phyloP scores from a whole-genome alignment of 352 stramenopile species.

The Phytophthora pini region DNA sequence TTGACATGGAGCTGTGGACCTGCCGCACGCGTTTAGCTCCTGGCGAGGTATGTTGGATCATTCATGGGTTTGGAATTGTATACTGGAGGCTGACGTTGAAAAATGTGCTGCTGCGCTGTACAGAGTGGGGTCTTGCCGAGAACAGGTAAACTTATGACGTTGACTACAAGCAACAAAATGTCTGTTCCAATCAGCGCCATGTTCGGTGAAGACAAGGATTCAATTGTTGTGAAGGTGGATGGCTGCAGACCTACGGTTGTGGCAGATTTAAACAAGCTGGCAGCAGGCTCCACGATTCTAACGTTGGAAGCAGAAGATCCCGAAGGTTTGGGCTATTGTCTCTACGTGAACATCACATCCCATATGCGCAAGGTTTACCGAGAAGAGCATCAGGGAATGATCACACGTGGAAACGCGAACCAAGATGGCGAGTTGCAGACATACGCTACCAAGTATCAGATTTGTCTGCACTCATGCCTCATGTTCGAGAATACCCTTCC shows the following conservation, averaged over 20 bases:
- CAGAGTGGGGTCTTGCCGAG: slow-evolving; percentile 50
- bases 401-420: slow-evolving; percentile 61
- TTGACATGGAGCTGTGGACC: slow-evolving; percentile 88
- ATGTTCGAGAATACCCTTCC: slow-evolving; percentile 90
- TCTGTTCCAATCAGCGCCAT: slow-evolving; percentile 83
- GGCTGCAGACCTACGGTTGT: slow-evolving; percentile 87
- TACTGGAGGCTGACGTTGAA: not conserved
- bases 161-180: slow-evolving; percentile 81
- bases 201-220: slow-evolving; percentile 82
- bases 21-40: slow-evolving; percentile 54
- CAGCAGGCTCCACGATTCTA: slow-evolving; percentile 70
- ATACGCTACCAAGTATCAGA: slow-evolving; percentile 90
- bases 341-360: slow-evolving; percentile 85
- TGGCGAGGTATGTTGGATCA: slow-evolving; percentile 49
- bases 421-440: slow-evolving; percentile 68
- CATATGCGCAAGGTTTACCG: slow-evolving; percentile 90
- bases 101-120: not conserved
- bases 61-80: not conserved
- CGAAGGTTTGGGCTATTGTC: slow-evolving; percentile 70
- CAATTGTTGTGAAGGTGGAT: slow-evolving; percentile 86
- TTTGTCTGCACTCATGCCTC: slow-evolving; percentile 82
- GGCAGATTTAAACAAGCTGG: slow-evolving; percentile 68
- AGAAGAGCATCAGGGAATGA: slow-evolving; percentile 83
- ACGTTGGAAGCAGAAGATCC: slow-evolving; percentile 72
- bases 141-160: slow-evolving; percentile 50